phyloP scores from a whole-genome alignment of 768 basidiomycete genomes.

The Lepiota brunneoincarnata region DNA sequence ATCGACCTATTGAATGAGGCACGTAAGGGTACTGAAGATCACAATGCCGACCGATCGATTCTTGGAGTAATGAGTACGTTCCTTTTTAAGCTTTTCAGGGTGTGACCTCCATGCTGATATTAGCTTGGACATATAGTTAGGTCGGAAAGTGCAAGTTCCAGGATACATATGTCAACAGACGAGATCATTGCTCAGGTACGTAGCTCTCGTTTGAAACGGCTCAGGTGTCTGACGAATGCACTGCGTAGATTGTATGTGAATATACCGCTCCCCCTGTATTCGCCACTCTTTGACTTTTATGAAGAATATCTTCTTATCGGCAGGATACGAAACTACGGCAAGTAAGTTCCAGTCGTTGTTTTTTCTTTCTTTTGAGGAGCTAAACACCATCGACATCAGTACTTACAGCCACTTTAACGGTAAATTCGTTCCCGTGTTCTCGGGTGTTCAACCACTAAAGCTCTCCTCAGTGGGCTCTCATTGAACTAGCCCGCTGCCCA shows the following conservation, averaged over 20 bases:
- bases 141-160: conserved; percentile 25
- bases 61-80: conserved; percentile 31
- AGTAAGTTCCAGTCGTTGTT: conserved; percentile 24
- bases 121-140: conserved; percentile 22
- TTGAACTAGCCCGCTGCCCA: conserved; percentile 46
- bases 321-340: conserved; percentile 54
- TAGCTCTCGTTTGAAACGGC: background rate
- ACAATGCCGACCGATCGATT: conserved; percentile 34
- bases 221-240: conserved; percentile 15
- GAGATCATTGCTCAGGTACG: conserved; percentile 34
- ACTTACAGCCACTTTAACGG: conserved; percentile 32
- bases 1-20: conserved; percentile 33
- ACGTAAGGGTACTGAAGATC: conserved; percentile 20
- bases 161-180: conserved; percentile 30
- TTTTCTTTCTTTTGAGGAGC: background rate
- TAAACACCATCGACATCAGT: background rate
- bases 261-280: too few relatives aligned
- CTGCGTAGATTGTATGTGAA: conserved; percentile 29
- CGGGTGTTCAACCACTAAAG: too few relatives aligned
- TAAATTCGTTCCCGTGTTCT: conserved; percentile 11
- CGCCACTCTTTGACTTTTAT: background rate
- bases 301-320: conserved; percentile 7
- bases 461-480: conserved; percentile 47
- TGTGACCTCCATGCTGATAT: background rate
- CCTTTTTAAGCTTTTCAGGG: background rate